Evolutionary conservation across 2,329 filamentous ascomycete species (phyloP).

Genomic region (Diplodia seriata): DNA sequence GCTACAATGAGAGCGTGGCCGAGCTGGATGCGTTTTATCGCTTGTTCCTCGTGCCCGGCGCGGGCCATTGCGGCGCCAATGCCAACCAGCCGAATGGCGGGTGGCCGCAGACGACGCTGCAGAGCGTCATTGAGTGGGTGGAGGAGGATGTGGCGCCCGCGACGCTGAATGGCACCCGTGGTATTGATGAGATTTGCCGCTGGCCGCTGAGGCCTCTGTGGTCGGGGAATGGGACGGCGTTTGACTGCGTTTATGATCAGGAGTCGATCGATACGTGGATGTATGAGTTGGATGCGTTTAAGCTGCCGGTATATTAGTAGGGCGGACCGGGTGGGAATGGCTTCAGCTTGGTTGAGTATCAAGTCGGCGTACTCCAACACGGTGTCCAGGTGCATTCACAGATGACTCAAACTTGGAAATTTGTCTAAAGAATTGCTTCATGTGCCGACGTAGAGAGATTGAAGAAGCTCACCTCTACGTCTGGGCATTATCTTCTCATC

Average conservation of each 20-base stretch:
- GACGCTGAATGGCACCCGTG: constrained; percentile 49
- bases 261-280: constrained; percentile 41
- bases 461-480: too few relatives aligned
- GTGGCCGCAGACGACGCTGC: constrained; percentile 32
- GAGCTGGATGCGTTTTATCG: constrained; percentile 62
- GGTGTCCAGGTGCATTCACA: too few relatives aligned
- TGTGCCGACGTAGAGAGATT: not conserved
- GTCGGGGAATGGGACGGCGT: constrained; percentile 36
- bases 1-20: constrained; percentile 48
- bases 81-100: constrained; percentile 31
- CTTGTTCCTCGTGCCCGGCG: constrained; percentile 62
- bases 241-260: constrained; percentile 41
- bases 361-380: too few relatives aligned
- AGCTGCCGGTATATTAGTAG: constrained; percentile 1
- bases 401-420: too few relatives aligned
- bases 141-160: constrained; percentile 40
- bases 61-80: constrained; percentile 55
- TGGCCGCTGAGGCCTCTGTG: constrained; percentile 49
- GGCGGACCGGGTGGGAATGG: not conserved
- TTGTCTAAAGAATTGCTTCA: not conserved
- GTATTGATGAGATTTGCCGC: constrained; percentile 47
- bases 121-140: constrained; percentile 33
- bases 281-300: constrained; percentile 35
- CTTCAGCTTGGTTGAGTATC: not conserved
- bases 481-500: too few relatives aligned